Base-by-base conservation (phyloP, 495 filamentous ascomycete species). In the Talaromyces ruber region DNA sequence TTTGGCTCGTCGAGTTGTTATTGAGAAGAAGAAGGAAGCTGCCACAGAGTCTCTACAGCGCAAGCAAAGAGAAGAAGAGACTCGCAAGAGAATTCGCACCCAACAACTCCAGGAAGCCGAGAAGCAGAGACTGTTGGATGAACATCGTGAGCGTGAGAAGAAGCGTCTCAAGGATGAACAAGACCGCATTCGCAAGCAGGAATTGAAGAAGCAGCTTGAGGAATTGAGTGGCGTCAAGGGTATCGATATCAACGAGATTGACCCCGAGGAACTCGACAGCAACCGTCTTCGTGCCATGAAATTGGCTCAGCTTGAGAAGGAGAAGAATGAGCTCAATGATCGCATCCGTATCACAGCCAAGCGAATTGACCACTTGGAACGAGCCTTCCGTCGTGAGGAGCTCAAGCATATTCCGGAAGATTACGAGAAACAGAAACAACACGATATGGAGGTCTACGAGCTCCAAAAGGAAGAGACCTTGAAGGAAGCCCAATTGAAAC, bases 291-390 rank as follows among this genome's bases (percentile, higher is more conserved):
- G 94, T 72, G 87, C 89, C 61, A 88, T 98, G 77, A 97, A 97
- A 80, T 85, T 98, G 47, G 88, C 90, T 47, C 92, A 96, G 71
- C 84, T 98, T 16, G 94, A 98, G 76, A 92, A 93, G 63, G 95
- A 98, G 80, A 98, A 98, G 86, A 95, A 93, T 69, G 92, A 84
- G 67, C 85, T 97, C 65, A 85, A 87, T 51, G 93, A 97, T 73
- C 92, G 89, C 68, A 81, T 98, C 51, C 87, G 92, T 64, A 83
- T 93, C 64, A 96, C 93, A 55, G 89, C 88, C 71, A 97, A 97
- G 84, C 88, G 94, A 64, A 92, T 98, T 70, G 94, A 98, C 73
- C 94, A 98, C 76, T 80, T 98, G 66, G 94, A 98, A 81, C 91
- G 94, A 76, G 95, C 94, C 25, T 93, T 94, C 82, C 85, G 95